These are phyloP conservation scores for Scalesia atractyloides DNA, from an alignment of 129 eudicot genomes.

Conservation along the genomic window DNA sequence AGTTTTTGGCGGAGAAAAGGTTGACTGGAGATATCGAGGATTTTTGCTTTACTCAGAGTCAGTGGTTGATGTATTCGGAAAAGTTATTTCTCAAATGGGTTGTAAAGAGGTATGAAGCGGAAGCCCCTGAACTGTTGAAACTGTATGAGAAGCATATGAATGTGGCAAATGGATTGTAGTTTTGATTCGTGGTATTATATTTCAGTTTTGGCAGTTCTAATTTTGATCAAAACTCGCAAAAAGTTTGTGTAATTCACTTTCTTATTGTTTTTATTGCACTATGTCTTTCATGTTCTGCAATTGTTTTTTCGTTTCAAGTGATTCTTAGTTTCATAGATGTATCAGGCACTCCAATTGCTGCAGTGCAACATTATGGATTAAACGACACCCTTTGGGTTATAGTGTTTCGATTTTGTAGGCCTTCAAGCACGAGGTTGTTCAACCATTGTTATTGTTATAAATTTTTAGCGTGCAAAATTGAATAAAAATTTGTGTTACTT, in stretches of 20 bases:
- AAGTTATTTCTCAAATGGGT: constrained; percentile 33
- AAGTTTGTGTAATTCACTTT: constrained; percentile 4
- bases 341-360: background rate
- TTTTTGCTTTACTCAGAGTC: constrained; percentile 3
- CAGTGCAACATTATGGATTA: constrained; percentile 7
- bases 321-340: background rate
- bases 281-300: constrained; percentile 10
- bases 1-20: constrained; percentile 37
- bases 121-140: constrained; percentile 37
- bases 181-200: constrained; percentile 7
- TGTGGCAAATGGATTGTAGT: constrained; percentile 17
- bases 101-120: constrained; percentile 22
- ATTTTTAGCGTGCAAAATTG: background rate
- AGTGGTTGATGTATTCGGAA: constrained; percentile 33
- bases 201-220: background rate
- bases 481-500: background rate
- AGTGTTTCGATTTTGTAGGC: constrained; percentile 10
- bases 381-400: background rate
- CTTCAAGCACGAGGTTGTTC: background rate
- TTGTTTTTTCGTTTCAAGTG: background rate
- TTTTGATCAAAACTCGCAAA: background rate
- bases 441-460: background rate
- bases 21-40: constrained; percentile 23
- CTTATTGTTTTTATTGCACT: background rate
- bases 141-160: constrained; percentile 38